phyloP scores from a whole-genome alignment of 2,329 filamentous ascomycete genomes.

The Colletotrichum sp. region DNA sequence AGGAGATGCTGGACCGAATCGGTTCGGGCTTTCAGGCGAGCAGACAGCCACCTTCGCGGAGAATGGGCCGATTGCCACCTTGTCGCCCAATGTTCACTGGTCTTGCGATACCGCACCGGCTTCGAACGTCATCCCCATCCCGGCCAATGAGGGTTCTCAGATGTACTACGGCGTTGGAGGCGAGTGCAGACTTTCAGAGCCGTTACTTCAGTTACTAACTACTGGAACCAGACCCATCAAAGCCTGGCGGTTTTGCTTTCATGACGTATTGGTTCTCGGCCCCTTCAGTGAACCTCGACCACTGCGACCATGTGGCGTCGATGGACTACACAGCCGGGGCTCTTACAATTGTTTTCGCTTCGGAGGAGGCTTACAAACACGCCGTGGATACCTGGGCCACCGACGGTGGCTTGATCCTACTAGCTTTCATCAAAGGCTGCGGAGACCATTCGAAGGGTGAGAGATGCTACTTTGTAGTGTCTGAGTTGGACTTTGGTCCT shows the following conservation, averaged over 20 bases:
- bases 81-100: slow-evolving; percentile 26
- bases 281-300: slow-evolving; percentile 34
- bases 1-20: background rate
- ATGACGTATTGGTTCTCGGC: slow-evolving; percentile 29
- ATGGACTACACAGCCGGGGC: background rate
- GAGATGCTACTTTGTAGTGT: slow-evolving; percentile 34
- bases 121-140: slow-evolving; percentile 27
- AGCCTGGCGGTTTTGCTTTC: slow-evolving; percentile 28
- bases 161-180: slow-evolving; percentile 29
- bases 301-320: slow-evolving; percentile 25
- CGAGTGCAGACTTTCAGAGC: background rate
- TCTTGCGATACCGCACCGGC: slow-evolving; percentile 25
- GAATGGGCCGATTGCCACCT: background rate
- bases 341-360: background rate
- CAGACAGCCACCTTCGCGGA: background rate
- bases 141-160: slow-evolving; percentile 22
- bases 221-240: background rate
- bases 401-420: slow-evolving; percentile 27
- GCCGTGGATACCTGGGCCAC: slow-evolving; percentile 22
- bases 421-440: slow-evolving; percentile 29
- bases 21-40: background rate
- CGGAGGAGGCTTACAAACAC: background rate
- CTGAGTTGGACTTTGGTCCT: slow-evolving; percentile 19
- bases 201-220: background rate
- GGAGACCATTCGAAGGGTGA: slow-evolving; percentile 28